Evolutionary conservation across 202 grass and related monocot genomes (phyloP).

Genomic region (Saccharum hybrid): DNA sequence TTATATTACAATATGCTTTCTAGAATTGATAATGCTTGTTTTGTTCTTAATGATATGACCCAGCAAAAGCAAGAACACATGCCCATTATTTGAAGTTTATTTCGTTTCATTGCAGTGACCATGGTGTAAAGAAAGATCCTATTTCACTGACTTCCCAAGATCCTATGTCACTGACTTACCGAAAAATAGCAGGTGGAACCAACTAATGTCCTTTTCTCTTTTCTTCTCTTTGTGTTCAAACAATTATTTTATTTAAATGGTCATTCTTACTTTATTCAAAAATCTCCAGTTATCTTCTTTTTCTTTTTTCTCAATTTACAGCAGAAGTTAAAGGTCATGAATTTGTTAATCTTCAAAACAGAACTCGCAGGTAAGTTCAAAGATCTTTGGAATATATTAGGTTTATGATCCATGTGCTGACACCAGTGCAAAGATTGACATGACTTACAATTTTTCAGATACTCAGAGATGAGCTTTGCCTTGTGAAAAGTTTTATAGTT

Average conservation of each 20-base stretch:
- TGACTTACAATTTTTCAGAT: constrained; percentile 58
- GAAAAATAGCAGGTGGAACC: constrained; percentile 53
- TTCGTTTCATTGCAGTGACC: constrained; percentile 40
- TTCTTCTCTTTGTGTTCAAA: constrained; percentile 38
- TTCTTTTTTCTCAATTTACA: constrained; percentile 12
- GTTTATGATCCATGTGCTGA: constrained; percentile 27
- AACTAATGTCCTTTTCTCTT: not conserved
- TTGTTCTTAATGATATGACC: not conserved
- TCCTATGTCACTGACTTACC: constrained; percentile 33
- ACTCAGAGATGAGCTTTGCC: constrained; percentile 89
- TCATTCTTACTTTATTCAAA: constrained; percentile 23
- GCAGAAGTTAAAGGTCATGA: constrained; percentile 57
- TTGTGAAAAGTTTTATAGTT: constrained; percentile 34
- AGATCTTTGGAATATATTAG: constrained; percentile 21
- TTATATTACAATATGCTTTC: not conserved
- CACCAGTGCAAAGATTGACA: constrained; percentile 24
- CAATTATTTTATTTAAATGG: not conserved
- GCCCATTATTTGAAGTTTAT: constrained; percentile 23
- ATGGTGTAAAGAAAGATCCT: constrained; percentile 47
- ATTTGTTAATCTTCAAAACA: constrained; percentile 62
- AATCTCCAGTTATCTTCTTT: not conserved
- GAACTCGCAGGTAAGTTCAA: constrained; percentile 57
- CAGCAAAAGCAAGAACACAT: not conserved
- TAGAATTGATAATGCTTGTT: not conserved
- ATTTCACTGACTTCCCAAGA: constrained; percentile 50